Evolutionary conservation across 2,329 filamentous ascomycete genomes (phyloP).

Genomic region (Cercospora citrullina): DNA sequence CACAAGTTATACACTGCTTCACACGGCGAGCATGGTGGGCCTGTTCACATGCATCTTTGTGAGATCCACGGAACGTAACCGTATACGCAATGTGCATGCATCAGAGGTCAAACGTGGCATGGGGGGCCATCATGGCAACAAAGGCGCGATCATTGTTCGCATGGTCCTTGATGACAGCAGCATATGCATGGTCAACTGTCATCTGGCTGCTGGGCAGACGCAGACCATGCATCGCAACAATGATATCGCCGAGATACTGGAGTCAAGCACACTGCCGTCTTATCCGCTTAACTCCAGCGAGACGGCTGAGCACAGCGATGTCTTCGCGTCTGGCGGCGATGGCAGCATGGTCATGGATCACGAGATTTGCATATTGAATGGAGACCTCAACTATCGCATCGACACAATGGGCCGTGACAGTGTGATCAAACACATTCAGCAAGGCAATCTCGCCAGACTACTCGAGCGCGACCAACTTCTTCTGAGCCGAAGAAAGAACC

Average conservation of each 20-base stretch:
- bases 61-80: slow-evolving; percentile 71
- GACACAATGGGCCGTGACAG: slow-evolving; percentile 94
- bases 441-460: slow-evolving; percentile 78
- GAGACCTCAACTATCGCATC: slow-evolving; percentile 96
- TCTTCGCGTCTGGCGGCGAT: slow-evolving; percentile 88
- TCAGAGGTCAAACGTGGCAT: slow-evolving; percentile 93
- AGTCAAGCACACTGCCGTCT: slow-evolving; percentile 70
- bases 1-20: slow-evolving; percentile 79
- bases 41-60: slow-evolving; percentile 96
- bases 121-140: slow-evolving; percentile 94
- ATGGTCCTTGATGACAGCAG: slow-evolving; percentile 93
- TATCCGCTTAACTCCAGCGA: slow-evolving; percentile 51
- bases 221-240: slow-evolving; percentile 90
- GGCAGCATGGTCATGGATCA: slow-evolving; percentile 94
- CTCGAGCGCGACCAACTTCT: slow-evolving; percentile 92
- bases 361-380: slow-evolving; percentile 94
- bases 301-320: slow-evolving; percentile 65
- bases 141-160: slow-evolving; percentile 88
- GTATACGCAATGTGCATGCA: slow-evolving; percentile 74
- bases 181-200: slow-evolving; percentile 94
- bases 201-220: slow-evolving; percentile 89
- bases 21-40: slow-evolving; percentile 87
- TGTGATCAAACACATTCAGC: slow-evolving; percentile 80
- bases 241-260: slow-evolving; percentile 86
- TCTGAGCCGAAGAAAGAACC: slow-evolving; percentile 83